Percentiles rank a stretch among this genome's conserved stretches.
phyloP scores from a whole-genome alignment of 75 land plant genomes.

The Adiantum capillusveneris region DNA sequence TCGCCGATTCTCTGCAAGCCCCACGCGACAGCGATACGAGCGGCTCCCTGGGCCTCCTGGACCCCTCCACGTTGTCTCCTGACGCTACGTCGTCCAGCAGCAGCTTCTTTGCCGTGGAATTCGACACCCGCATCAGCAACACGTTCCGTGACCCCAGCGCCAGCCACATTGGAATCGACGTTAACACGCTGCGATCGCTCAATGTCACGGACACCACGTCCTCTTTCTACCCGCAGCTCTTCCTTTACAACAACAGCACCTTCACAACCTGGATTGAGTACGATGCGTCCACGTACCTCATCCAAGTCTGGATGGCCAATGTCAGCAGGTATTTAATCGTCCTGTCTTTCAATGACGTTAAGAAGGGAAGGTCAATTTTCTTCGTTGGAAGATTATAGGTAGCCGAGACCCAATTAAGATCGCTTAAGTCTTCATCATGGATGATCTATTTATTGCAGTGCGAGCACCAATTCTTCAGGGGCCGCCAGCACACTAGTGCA shows the following conservation, averaged over 20 bases:
- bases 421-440: too few species aligned
- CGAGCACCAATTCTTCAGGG: too few species aligned
- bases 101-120: conserved; percentile 8
- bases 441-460: too few species aligned
- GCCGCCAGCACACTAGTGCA: too few species aligned
- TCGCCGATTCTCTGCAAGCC: background rate
- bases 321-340: too few species aligned
- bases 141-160: background rate
- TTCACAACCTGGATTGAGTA: conserved; percentile 1
- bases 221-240: too few species aligned
- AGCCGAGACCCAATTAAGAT: too few species aligned
- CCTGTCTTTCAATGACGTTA: too few species aligned
- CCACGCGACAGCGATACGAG: background rate
- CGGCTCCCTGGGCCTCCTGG: conserved; percentile 2
- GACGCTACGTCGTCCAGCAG: too few species aligned
- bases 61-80: too few species aligned
- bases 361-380: too few species aligned
- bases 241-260: background rate
- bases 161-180: conserved; percentile 6
- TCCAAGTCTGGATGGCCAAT: conserved; percentile 4
- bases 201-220: background rate
- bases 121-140: background rate
- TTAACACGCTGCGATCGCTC: background rate
- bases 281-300: background rate
- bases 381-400: too few species aligned